Conservation (phyloP, 73 alveolate genomes). For the Uronychia binucleata region DNA sequence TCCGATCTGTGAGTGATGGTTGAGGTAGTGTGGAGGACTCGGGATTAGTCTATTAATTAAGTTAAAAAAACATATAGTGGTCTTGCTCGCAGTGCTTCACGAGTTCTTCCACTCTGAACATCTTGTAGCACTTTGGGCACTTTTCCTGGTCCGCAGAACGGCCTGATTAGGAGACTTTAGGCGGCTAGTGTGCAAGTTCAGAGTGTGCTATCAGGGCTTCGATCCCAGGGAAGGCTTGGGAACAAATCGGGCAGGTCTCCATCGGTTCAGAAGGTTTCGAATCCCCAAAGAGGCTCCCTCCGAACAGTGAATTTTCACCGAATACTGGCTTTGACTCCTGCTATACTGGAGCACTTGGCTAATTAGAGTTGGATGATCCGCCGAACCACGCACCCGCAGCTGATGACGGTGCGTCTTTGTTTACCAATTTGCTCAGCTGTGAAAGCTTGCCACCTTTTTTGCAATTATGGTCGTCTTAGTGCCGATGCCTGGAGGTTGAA, state of each 20-base stretch:
- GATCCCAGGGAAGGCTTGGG: neutral
- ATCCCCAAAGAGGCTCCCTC: neutral
- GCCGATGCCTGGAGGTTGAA: neutral
- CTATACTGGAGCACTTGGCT: neutral
- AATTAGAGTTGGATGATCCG: neutral
- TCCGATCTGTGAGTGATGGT: neutral
- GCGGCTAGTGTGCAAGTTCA: neutral
- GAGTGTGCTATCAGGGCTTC: neutral
- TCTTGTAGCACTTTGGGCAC: conserved; percentile 4
- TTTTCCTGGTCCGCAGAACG: neutral
- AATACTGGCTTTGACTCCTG: neutral
- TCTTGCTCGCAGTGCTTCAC: conserved; percentile 13
- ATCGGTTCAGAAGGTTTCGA: neutral
- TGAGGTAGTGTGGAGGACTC: neutral
- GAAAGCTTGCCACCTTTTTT: neutral
- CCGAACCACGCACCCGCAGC: neutral
- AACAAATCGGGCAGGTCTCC: conserved; percentile 10
- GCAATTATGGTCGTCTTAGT: neutral
- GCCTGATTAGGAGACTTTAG: too few relatives aligned
- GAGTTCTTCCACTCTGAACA: neutral
- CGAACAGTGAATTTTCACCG: neutral
- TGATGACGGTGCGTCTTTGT: neutral
- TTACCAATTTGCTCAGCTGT: neutral
- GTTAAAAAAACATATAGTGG: neutral
- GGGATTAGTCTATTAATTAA: neutral